Conservation (phyloP, 192 early-diverging fungal species). For the Phlyctochytrium bullatum region DNA sequence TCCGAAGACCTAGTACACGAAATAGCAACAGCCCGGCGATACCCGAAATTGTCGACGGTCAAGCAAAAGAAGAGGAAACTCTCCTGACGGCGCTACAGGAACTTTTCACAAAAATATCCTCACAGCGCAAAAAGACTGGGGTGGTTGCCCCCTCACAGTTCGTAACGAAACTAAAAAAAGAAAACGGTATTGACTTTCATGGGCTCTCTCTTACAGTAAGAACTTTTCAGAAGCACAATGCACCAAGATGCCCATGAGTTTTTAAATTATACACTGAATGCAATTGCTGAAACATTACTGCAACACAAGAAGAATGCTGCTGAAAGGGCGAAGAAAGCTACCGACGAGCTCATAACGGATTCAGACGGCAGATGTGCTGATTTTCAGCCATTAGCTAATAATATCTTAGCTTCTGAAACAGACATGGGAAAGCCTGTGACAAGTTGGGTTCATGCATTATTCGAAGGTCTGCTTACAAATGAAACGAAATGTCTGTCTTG, state of each 20-base stretch:
- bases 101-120: constrained; percentile 79
- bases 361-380: no score
- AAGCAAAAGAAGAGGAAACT: constrained; percentile 60
- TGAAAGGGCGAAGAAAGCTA: neutral
- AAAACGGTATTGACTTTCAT: constrained; percentile 68
- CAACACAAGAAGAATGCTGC: constrained; percentile 38
- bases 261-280: constrained; percentile 90
- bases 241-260: constrained; percentile 99
- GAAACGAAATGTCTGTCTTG: constrained; percentile 97
- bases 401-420: neutral
- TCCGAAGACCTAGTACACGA: constrained; percentile 8
- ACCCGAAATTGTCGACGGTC: no score
- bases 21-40: neutral
- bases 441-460: constrained; percentile 94
- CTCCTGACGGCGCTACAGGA: constrained; percentile 83
- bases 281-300: constrained; percentile 76
- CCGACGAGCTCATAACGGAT: no score
- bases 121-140: constrained; percentile 79
- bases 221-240: constrained; percentile 86
- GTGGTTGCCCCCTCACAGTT: constrained; percentile 82
- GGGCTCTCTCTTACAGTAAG: constrained; percentile 34
- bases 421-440: constrained; percentile 13
- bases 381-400: no score
- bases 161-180: constrained; percentile 84
- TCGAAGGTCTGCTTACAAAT: constrained; percentile 93